Evolutionary conservation across 208 protist genomes (phyloP).

Genomic region (Crithidia mellificae): DNA sequence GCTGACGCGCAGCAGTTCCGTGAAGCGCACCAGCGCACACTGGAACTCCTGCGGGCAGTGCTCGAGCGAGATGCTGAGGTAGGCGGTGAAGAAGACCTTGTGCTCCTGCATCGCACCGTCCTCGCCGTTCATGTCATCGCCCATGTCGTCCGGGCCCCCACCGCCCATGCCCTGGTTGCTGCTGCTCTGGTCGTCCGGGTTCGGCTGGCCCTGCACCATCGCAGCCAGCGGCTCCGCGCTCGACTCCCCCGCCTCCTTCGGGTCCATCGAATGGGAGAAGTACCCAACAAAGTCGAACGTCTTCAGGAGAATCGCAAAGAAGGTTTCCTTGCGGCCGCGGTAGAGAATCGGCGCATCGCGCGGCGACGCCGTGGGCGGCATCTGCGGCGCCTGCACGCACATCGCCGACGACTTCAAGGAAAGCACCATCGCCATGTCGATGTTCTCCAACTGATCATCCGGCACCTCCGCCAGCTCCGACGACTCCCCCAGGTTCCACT

Average conservation of each 20-base stretch:
- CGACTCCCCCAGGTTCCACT: constrained; percentile 63
- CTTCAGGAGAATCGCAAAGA: constrained; percentile 84
- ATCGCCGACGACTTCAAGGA: constrained; percentile 40
- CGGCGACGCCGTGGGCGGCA: constrained; percentile 19
- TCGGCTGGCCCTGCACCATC: constrained; percentile 12
- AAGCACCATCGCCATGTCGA: constrained; percentile 59
- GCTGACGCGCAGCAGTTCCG: constrained; percentile 69
- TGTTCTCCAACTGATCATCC: constrained; percentile 47
- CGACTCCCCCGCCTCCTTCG: constrained; percentile 24
- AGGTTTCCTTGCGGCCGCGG: constrained; percentile 67
- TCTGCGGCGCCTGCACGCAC: constrained; percentile 35
- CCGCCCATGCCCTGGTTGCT: constrained; percentile 15
- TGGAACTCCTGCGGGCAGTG: constrained; percentile 66
- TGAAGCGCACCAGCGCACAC: constrained; percentile 66
- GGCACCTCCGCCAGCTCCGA: constrained; percentile 36
- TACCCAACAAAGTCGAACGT: constrained; percentile 90
- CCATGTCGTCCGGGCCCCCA: constrained; percentile 7
- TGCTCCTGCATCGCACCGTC: constrained; percentile 21
- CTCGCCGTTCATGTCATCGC: constrained; percentile 11
- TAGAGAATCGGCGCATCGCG: constrained; percentile 48
- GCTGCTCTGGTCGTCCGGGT: constrained; percentile 17
- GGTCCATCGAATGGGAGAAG: constrained; percentile 68
- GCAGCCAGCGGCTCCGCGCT: constrained; percentile 13
- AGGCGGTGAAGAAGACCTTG: constrained; percentile 41
- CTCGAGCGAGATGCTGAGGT: constrained; percentile 59